Percentiles rank a stretch among this genome's conserved stretches.
Conservation (phyloP, 345 rosid genomes). For the Hevea brasiliensis region DNA sequence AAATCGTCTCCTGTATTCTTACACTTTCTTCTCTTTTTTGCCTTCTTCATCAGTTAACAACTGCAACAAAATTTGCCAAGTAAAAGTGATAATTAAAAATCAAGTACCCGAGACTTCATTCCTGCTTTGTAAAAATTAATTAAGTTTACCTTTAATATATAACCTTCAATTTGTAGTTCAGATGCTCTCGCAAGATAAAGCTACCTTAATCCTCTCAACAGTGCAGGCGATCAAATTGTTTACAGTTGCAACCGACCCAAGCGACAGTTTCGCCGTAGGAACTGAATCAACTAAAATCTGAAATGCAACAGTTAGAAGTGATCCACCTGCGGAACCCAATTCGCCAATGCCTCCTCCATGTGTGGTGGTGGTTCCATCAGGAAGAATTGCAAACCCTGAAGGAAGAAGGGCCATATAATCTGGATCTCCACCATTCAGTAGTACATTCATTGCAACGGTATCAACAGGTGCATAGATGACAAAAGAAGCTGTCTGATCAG, state of each 20-base stretch:
- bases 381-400: conserved; percentile 77
- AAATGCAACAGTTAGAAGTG: conserved; percentile 75
- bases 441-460: conserved; percentile 50
- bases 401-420: conserved; percentile 81
- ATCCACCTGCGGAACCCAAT: conserved; percentile 44
- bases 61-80: conserved; percentile 24
- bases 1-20: conserved; percentile 21
- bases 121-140: background rate
- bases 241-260: conserved; percentile 78
- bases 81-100: background rate
- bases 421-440: conserved; percentile 61
- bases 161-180: conserved; percentile 11
- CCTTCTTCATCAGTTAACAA: conserved; percentile 24
- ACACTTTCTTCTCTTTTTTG: conserved; percentile 11
- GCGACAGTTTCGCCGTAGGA: conserved; percentile 78
- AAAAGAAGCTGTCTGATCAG: conserved; percentile 42
- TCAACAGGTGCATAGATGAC: conserved; percentile 54
- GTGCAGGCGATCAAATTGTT: conserved; percentile 75
- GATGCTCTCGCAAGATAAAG: conserved; percentile 43
- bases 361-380: conserved; percentile 41
- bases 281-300: conserved; percentile 77
- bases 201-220: conserved; percentile 66
- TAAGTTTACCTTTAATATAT: too few relatives aligned
- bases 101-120: too few relatives aligned
- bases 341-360: conserved; percentile 22